phyloP scores from a whole-genome alignment of 768 basidiomycete genomes.

The Tricholoma matsutake region DNA sequence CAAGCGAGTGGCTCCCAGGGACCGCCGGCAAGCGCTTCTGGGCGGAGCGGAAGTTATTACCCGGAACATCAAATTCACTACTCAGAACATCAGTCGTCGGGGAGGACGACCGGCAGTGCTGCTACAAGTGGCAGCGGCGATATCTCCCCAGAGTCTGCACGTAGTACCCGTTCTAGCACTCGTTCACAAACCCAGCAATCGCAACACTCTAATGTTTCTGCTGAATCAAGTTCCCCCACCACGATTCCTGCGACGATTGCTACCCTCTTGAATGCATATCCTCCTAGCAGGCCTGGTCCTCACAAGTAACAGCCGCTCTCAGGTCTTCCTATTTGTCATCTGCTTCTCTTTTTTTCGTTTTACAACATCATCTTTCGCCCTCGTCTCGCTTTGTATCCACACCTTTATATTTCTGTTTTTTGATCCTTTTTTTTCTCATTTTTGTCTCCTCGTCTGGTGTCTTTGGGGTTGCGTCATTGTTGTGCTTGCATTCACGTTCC shows the following conservation, averaged over 20 bases:
- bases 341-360: background rate
- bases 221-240: constrained; percentile 21
- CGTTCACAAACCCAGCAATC: constrained; percentile 1
- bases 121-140: background rate
- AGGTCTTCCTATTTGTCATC: background rate
- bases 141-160: background rate
- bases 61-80: background rate
- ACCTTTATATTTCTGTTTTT: background rate
- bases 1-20: constrained; percentile 8
- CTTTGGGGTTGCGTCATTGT: background rate
- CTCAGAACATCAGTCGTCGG: background rate
- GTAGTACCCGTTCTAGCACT: constrained; percentile 1
- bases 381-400: background rate
- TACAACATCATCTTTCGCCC: background rate
- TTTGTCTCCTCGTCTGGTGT: background rate
- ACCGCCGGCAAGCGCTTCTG: background rate
- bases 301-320: constrained; percentile 5
- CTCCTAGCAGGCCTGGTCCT: constrained; percentile 21
- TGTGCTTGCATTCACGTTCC: background rate
- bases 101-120: background rate
- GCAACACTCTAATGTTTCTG: constrained; percentile 7
- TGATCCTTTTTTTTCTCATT: background rate
- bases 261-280: constrained; percentile 71
- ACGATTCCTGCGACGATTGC: constrained; percentile 54
- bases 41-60: background rate